phyloP scores from a whole-genome alignment of 2,329 filamentous ascomycete genomes.

The Camptophora hylomeconis region DNA sequence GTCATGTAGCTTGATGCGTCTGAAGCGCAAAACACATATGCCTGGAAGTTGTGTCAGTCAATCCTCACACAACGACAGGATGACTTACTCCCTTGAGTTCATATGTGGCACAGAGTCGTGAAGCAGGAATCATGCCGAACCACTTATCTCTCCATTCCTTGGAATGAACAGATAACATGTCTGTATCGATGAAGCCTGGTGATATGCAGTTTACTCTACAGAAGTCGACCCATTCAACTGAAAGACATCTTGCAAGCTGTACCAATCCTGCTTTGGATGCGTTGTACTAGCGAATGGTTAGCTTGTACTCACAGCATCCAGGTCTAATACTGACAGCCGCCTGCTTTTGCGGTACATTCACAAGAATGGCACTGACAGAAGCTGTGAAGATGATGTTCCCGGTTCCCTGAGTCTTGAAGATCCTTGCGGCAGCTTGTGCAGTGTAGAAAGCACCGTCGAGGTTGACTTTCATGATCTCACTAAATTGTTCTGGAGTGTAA shows the following conservation, averaged over 20 bases:
- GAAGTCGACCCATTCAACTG: conserved; percentile 28
- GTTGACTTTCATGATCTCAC: conserved; percentile 28
- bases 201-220: conserved; percentile 29
- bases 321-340: no score
- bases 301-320: no score
- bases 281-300: conserved; percentile 21
- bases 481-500: conserved; percentile 27
- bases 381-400: conserved; percentile 29
- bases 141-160: conserved; percentile 26
- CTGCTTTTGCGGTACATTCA: conserved; percentile 29
- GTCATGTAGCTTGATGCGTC: conserved; percentile 37
- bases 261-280: conserved; percentile 25
- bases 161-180: conserved; percentile 23
- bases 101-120: conserved; percentile 24
- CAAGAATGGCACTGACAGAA: conserved; percentile 25
- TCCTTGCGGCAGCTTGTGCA: conserved; percentile 24
- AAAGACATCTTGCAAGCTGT: conserved; percentile 26
- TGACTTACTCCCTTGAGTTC: conserved; percentile 26
- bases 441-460: conserved; percentile 27
- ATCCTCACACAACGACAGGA: no score
- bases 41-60: conserved; percentile 9
- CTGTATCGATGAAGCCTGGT: conserved; percentile 28
- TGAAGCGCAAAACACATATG: conserved; percentile 33
- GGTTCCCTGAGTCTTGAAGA: conserved; percentile 24
- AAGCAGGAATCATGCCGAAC: conserved; percentile 27